Evolutionary conservation across 1,284 basidiomycete genomes (phyloP).

Genomic region (Hemileia vastatrix): DNA sequence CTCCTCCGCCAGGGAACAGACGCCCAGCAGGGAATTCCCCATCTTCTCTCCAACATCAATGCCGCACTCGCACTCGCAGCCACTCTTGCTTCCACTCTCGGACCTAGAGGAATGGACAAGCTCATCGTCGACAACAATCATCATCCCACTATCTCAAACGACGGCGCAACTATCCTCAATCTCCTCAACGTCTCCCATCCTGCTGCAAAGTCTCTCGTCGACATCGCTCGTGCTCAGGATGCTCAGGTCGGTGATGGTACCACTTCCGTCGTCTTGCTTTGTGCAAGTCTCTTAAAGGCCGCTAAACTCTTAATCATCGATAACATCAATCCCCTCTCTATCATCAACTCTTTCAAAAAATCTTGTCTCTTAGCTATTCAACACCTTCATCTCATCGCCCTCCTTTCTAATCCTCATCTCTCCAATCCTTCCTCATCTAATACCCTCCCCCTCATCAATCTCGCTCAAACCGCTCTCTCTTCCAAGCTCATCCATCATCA

Average conservation of each 20-base stretch:
- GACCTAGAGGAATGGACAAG: slow-evolving; percentile 98
- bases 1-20: slow-evolving; percentile 70
- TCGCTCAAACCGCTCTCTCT: slow-evolving; percentile 97
- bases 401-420: background rate
- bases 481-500: slow-evolving; percentile 98
- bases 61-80: slow-evolving; percentile 84
- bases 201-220: slow-evolving; percentile 87
- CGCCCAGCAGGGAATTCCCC: slow-evolving; percentile 85
- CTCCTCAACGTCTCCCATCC: slow-evolving; percentile 96
- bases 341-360: slow-evolving; percentile 90
- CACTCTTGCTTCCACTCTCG: slow-evolving; percentile 87
- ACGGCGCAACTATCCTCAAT: slow-evolving; percentile 96
- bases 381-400: slow-evolving; percentile 9
- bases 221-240: slow-evolving; percentile 95
- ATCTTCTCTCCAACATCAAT: slow-evolving; percentile 90
- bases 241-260: slow-evolving; percentile 98
- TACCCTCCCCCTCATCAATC: slow-evolving; percentile 60
- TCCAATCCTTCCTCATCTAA: background rate
- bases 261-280: slow-evolving; percentile 85
- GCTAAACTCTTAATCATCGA: slow-evolving; percentile 87
- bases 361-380: slow-evolving; percentile 69
- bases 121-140: slow-evolving; percentile 67
- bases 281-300: slow-evolving; percentile 91
- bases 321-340: slow-evolving; percentile 91
- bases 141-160: slow-evolving; percentile 90